Evolutionary conservation across 2,329 filamentous ascomycete genomes (phyloP), one percentile per base, ranked within the genome.

Genomic region (Pseudocercospora cruenta): DNA sequence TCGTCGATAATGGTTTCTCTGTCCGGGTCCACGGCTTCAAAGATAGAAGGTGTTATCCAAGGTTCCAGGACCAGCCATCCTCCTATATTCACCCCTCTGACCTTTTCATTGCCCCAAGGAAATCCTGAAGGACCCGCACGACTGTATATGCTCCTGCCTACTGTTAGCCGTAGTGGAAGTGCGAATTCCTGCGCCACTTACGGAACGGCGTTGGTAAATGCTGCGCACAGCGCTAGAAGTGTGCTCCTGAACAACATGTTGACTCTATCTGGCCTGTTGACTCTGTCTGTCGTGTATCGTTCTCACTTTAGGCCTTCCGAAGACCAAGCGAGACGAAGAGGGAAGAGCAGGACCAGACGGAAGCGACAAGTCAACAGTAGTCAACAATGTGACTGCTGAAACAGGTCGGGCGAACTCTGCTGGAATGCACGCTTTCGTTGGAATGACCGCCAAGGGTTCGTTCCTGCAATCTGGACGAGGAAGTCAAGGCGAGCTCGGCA

Each of bases 21-120:
- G 45, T 66, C 28, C 49, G 63, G 62, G 28, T 64, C 60, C 39
- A 73, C 74, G 26, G 66, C 54, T 67, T 81, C 75, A 71, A 87
- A 87, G 57, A 87, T 79, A 1, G 83, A 86, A n/a, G 85, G 86
- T 4, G 84, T 87, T 60, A 87, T 88, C 84, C 84, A 86, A 33
- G 74, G 65, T 62, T 73, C 67, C 16, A 84, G 76, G 9, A 85
- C 78, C 19, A 85, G 73, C 82, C 82, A 85, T 45, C 82, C 82
- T 28, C 82, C 82, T 66, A 85, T 78, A 60, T 84, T 85, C n/a
- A 84, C 78, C 39, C 82, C 82, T 45, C 79, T 77, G n/a, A 87
- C 81, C 68, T 82, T 83, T 36, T 82, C 78, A 12, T 74, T 72
- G n/a, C 82, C 82, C 80, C 83, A 87, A 21, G 76, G 72, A 74